Evolutionary conservation across 768 basidiomycete genomes (phyloP), one percentile per base, ranked within the genome.

Genomic region (Holtermannia corniformis): DNA sequence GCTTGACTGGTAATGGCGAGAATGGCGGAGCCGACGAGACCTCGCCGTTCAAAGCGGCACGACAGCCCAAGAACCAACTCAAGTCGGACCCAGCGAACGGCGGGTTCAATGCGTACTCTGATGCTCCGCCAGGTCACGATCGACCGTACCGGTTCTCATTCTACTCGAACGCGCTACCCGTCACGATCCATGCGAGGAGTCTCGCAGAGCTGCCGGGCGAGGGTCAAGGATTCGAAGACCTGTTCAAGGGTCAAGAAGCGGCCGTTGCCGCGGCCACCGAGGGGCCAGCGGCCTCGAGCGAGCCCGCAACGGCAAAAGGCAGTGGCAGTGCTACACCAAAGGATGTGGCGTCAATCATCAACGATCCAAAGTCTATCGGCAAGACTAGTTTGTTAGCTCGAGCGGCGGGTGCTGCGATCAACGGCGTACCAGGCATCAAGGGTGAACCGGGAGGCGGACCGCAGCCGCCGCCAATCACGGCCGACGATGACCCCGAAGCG

Each of bases 141-240:
- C 78, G 90, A 63, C 93, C 92, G 7, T 97, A 96, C 67, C 81
- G 95, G 43, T 99, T 97, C 75, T 96, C 95, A 0, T 99, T 97
- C 75, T 99, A 97, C 74, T 96, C 89, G 16, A 97, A 95, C 64
- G 79, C 85, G 3, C 76, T 95, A 46, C 82, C 84, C 2, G 85
- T 90, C 0, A 96, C 95, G 1, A 96, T 99, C 45, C 93, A 97
- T 74, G 87, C 95, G 0, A 80, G 91, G 16, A 91, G 85, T 57
- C 75, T 99, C 14, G 83, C 86, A 51, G 95, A 99, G 71, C 79
- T 99, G 14, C 95, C 95, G 0, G 88, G 86, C 0, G 91, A 93
- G 32, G 87, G 87, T 0, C 93, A 97, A 72, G 80, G 82, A 0
- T 99, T 97, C 62, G 86, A 87, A 59, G 87, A 95, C 44, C 75